A percentile compares a stretch with the other conserved stretches of the same genome.
Evolutionary conservation across 2,329 filamentous ascomycete species (phyloP).

Genomic region (Didymosphaeria variabile): DNA sequence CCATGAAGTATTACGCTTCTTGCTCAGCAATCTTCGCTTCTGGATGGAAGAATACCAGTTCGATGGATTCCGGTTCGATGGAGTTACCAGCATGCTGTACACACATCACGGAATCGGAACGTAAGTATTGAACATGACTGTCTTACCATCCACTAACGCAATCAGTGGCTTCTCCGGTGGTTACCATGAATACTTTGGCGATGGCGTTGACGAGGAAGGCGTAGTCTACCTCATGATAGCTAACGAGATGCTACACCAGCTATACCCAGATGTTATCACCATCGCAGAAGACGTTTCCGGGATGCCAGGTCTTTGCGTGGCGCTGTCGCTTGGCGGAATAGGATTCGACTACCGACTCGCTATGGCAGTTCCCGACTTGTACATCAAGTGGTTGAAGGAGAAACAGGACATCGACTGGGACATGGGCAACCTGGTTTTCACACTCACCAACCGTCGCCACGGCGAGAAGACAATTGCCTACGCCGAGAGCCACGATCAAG

Average conservation of each 20-base stretch:
- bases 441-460: slow-evolving; percentile 89
- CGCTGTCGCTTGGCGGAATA: slow-evolving; percentile 84
- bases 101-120: slow-evolving; percentile 95
- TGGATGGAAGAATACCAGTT: slow-evolving; percentile 99
- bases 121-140: slow-evolving; percentile 62
- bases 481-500: slow-evolving; percentile 96
- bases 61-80: slow-evolving; percentile 97
- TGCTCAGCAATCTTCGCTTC: slow-evolving; percentile 93
- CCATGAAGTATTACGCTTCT: slow-evolving; percentile 94
- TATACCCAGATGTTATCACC: slow-evolving; percentile 89
- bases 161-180: slow-evolving; percentile 91
- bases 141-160: slow-evolving; percentile 27
- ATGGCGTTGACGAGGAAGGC: slow-evolving; percentile 88
- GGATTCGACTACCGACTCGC: slow-evolving; percentile 97
- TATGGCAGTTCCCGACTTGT: slow-evolving; percentile 98
- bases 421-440: slow-evolving; percentile 83
- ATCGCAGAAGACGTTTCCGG: slow-evolving; percentile 97
- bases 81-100: slow-evolving; percentile 98
- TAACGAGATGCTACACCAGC: slow-evolving; percentile 91
- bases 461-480: slow-evolving; percentile 99
- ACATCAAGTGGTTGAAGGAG: slow-evolving; percentile 98
- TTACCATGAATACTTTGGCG: slow-evolving; percentile 97
- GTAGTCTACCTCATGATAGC: slow-evolving; percentile 95
- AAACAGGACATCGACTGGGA: slow-evolving; percentile 92
- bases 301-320: slow-evolving; percentile 95